phyloP scores from a whole-genome alignment of 2,329 filamentous ascomycete genomes.

The Cercospora berteroae region DNA sequence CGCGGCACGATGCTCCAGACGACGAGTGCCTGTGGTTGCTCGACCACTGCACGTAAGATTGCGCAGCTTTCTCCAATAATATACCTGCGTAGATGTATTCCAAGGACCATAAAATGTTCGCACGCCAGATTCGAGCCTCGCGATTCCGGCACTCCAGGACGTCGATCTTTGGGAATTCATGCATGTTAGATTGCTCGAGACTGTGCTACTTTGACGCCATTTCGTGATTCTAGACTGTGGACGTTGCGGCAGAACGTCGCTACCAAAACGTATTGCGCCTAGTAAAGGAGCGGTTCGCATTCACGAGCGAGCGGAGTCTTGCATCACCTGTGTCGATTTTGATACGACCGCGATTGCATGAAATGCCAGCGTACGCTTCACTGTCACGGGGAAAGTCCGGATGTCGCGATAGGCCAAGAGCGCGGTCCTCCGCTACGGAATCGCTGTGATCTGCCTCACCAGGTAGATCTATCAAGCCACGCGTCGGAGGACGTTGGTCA shows the following conservation, averaged over 20 bases:
- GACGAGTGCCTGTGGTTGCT: too few relatives aligned
- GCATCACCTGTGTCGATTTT: not conserved
- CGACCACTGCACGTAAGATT: too few relatives aligned
- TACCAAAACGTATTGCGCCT: not conserved
- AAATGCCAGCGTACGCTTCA: not conserved
- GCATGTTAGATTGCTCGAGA: not conserved
- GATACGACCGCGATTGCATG: not conserved
- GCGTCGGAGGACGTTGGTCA: not conserved
- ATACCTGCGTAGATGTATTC: too few relatives aligned
- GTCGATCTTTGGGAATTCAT: not conserved
- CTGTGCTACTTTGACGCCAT: not conserved
- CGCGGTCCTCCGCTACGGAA: not conserved
- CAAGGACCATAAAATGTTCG: too few relatives aligned
- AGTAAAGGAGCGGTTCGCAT: not conserved
- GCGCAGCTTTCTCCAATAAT: too few relatives aligned
- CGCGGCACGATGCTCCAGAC: too few relatives aligned
- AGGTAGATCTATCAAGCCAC: not conserved
- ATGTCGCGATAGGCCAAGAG: slow-evolving; percentile 8
- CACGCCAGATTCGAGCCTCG: too few relatives aligned
- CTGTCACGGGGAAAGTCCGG: slow-evolving; percentile 3
- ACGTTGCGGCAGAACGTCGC: not conserved
- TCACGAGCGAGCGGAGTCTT: not conserved
- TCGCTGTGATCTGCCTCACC: not conserved
- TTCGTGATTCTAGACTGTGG: not conserved
- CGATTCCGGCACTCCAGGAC: not conserved